Evolutionary conservation across 2,329 filamentous ascomycete genomes (phyloP).

Genomic region (Elsinoe arachidis): DNA sequence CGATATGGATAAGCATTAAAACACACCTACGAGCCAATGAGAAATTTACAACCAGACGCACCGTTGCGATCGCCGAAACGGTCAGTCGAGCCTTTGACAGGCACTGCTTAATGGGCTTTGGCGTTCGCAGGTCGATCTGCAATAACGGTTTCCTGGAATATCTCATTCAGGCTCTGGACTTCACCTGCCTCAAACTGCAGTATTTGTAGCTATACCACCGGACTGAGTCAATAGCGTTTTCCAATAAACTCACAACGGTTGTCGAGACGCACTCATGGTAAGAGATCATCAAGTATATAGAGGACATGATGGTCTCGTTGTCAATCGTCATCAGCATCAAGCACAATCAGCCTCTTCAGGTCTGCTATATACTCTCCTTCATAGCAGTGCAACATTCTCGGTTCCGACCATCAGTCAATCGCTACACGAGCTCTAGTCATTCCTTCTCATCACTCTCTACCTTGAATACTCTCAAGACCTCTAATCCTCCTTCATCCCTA

Average conservation of each 20-base stretch:
- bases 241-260: constrained; percentile 4
- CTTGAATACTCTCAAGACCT: not conserved
- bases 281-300: not conserved
- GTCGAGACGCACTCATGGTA: not conserved
- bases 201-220: not conserved
- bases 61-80: constrained; percentile 1
- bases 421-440: not conserved
- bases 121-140: not conserved
- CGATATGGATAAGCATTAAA: constrained; percentile 4
- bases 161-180: constrained; percentile 2
- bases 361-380: constrained; percentile 3
- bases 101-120: not conserved
- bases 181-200: not conserved
- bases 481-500: not conserved
- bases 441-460: not conserved
- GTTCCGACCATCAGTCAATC: constrained; percentile 4
- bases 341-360: constrained; percentile 1
- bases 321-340: constrained; percentile 1
- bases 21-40: not conserved
- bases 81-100: not conserved
- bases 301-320: not conserved
- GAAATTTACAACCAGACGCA: not conserved
- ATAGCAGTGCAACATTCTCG: constrained; percentile 1
- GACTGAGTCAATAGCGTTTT: constrained; percentile 4
- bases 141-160: not conserved